These are phyloP conservation scores for Venturia aucupariae DNA, from an alignment of 2,329 filamentous ascomycete species.

Conservation along the genomic window DNA sequence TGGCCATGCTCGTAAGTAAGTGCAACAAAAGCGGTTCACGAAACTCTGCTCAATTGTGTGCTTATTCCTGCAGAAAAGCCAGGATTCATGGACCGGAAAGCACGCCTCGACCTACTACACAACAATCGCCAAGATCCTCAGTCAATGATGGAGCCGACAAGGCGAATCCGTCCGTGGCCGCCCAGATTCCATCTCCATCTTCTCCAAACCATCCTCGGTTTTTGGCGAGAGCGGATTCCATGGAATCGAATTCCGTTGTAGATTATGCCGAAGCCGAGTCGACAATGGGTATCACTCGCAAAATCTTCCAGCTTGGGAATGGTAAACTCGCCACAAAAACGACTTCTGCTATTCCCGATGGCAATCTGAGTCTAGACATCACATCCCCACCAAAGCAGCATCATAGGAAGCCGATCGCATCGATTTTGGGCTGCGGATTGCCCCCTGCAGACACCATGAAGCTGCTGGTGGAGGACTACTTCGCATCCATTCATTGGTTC, in stretches of 20 bases:
- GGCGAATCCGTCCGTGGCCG: not conserved
- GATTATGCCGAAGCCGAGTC: conserved; percentile 26
- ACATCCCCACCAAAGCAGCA: conserved; percentile 13
- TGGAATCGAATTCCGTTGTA: not conserved
- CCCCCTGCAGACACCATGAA: conserved; percentile 24
- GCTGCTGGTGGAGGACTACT: conserved; percentile 33
- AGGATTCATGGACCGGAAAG: not conserved
- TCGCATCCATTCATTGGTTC: conserved; percentile 37
- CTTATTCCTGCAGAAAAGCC: not conserved
- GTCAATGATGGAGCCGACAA: not conserved
- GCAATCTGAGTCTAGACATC: conserved; percentile 18
- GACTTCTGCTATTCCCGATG: conserved; percentile 29
- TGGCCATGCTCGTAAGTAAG: conserved; percentile 16
- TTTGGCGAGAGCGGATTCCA: not conserved
- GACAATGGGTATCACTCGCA: conserved; percentile 28
- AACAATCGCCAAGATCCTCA: not conserved
- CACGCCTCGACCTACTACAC: not conserved
- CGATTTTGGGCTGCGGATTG: conserved; percentile 23
- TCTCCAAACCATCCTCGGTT: not conserved
- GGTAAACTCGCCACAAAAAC: conserved; percentile 21
- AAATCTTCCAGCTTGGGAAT: conserved; percentile 1
- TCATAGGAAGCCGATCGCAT: conserved; percentile 21
- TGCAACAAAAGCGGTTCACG: not conserved
- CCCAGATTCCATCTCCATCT: not conserved
- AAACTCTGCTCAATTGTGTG: not conserved